Evolutionary conservation across 2,329 filamentous ascomycete genomes (phyloP).

Genomic region (Seiridium unicorne): DNA sequence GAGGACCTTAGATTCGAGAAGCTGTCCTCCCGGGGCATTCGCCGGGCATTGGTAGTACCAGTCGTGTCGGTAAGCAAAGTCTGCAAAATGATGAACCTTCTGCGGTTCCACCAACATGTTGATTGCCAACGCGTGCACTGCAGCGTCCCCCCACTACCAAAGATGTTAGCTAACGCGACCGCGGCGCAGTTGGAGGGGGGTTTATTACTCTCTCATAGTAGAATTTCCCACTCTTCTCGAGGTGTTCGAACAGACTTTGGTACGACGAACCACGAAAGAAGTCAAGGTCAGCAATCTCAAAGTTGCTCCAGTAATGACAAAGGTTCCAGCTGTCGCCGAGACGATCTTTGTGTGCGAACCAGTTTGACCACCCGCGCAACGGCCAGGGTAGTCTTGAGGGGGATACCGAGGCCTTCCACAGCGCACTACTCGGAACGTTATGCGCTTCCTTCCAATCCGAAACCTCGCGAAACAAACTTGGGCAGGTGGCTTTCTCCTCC

Average conservation of each 20-base stretch:
- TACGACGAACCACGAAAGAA: constrained; percentile 39
- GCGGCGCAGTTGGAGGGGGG: neutral
- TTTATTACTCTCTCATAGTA: constrained; percentile 38
- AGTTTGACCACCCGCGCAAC: constrained; percentile 32
- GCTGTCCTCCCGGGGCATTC: constrained; percentile 34
- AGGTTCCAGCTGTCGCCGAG: constrained; percentile 39
- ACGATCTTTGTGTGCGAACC: constrained; percentile 33
- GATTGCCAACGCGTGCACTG: constrained; percentile 40
- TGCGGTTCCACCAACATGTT: constrained; percentile 36
- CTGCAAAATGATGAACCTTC: constrained; percentile 42
- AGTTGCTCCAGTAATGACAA: constrained; percentile 47
- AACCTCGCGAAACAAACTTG: constrained; percentile 37
- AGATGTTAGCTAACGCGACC: neutral
- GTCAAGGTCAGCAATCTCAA: constrained; percentile 44
- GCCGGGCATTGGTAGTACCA: constrained; percentile 28
- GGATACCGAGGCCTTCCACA: constrained; percentile 39
- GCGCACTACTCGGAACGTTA: constrained; percentile 29
- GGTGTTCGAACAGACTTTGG: constrained; percentile 35
- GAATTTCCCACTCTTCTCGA: constrained; percentile 39
- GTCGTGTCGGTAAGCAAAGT: constrained; percentile 41
- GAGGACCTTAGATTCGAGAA: constrained; percentile 28
- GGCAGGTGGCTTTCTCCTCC: constrained; percentile 39
- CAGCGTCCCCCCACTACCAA: constrained; percentile 40
- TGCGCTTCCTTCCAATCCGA: constrained; percentile 37
- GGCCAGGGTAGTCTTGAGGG: constrained; percentile 40